phyloP scores from a whole-genome alignment of 768 basidiomycete genomes.

The Sarcomyxa edulis region DNA sequence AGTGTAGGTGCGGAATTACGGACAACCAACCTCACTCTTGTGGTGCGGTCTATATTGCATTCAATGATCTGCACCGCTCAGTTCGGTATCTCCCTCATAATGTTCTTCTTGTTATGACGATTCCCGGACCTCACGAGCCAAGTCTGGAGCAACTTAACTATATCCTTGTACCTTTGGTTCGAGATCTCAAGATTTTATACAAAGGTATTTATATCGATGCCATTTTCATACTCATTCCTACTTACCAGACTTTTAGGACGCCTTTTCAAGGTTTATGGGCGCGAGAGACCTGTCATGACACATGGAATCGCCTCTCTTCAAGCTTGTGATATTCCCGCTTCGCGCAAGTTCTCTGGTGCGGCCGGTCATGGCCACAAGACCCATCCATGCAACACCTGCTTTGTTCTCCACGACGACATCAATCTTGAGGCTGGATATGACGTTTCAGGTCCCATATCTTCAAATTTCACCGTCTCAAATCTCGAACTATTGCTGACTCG shows the following conservation, averaged over 20 bases:
- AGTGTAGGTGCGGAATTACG: too few species aligned
- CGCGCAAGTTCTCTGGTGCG: conserved; percentile 18
- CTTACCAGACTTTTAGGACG: conserved; percentile 5
- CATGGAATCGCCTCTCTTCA: conserved; percentile 18
- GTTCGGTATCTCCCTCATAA: conserved; percentile 16
- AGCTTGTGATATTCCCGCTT: conserved; percentile 22
- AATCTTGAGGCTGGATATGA: conserved; percentile 9
- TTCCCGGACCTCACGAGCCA: conserved; percentile 22
- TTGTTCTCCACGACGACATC: conserved; percentile 14
- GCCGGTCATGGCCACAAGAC: conserved; percentile 19
- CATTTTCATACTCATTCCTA: conserved; percentile 1
- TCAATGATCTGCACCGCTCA: too few species aligned
- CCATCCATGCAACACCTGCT: conserved; percentile 21
- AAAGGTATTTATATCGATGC: conserved; percentile 16
- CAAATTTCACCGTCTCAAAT: too few species aligned
- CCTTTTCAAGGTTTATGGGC: conserved; percentile 18
- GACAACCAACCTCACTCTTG: too few species aligned
- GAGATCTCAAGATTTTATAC: conserved; percentile 15
- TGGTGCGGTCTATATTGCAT: too few species aligned
- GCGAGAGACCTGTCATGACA: conserved; percentile 11
- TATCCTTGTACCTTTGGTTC: conserved; percentile 11
- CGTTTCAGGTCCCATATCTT: too few species aligned
- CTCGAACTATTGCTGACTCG: not conserved
- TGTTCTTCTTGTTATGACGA: conserved; percentile 14
- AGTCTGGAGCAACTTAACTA: conserved; percentile 19